Evolutionary conservation across 257 asterid genomes (phyloP).

Genomic region (Voacanga thouarsii): DNA sequence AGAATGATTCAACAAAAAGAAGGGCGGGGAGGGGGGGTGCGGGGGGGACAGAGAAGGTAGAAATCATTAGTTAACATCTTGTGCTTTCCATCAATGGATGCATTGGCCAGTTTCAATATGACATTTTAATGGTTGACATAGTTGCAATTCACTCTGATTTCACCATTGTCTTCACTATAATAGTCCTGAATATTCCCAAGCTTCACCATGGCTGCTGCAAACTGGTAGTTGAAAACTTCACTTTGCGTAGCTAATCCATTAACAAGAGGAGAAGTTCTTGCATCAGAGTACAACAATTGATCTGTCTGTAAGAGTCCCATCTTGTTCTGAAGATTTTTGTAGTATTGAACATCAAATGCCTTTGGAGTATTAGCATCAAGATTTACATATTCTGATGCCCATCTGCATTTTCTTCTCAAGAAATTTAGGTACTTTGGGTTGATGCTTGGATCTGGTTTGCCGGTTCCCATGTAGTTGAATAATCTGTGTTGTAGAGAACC

Average conservation of each 20-base stretch:
- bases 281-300: conserved; percentile 56
- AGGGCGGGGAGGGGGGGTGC: too few relatives aligned
- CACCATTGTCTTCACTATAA: conserved; percentile 36
- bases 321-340: conserved; percentile 59
- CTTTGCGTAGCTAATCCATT: conserved; percentile 55
- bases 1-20: not conserved
- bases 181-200: conserved; percentile 68
- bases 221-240: conserved; percentile 41
- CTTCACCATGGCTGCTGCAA: conserved; percentile 74
- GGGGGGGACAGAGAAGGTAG: too few relatives aligned
- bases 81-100: not conserved
- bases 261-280: conserved; percentile 62
- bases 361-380: conserved; percentile 60
- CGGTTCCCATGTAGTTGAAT: conserved; percentile 44
- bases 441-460: conserved; percentile 46
- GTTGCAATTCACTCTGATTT: conserved; percentile 57
- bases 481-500: conserved; percentile 55
- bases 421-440: conserved; percentile 49
- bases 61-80: not conserved
- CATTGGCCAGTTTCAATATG: not conserved
- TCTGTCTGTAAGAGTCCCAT: conserved; percentile 75
- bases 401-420: conserved; percentile 73
- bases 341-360: conserved; percentile 54
- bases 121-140: conserved; percentile 33
- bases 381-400: conserved; percentile 78